Percentiles rank a stretch among this genome's conserved stretches.
Evolutionary conservation across 2,329 filamentous ascomycete genomes (phyloP).

Genomic region (Plenodomus biglobosus): DNA sequence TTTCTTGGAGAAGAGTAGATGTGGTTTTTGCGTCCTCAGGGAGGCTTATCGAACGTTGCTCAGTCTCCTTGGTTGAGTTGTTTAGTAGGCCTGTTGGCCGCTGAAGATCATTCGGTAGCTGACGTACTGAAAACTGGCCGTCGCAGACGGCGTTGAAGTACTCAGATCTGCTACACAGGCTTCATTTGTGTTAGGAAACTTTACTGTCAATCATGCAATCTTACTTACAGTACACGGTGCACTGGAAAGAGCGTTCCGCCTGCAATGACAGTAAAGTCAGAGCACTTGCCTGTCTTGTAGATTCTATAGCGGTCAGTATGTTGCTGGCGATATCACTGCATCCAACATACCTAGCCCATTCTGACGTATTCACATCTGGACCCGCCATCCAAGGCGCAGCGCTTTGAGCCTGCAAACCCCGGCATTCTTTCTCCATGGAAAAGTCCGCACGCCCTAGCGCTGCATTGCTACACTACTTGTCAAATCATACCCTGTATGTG

Average conservation of each 20-base stretch:
- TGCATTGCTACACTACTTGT: conserved; percentile 1
- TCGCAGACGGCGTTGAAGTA: conserved; percentile 26
- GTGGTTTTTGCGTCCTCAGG: conserved; percentile 18
- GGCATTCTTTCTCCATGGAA: conserved; percentile 10
- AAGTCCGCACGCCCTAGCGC: conserved; percentile 11
- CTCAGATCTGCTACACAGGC: conserved; percentile 16
- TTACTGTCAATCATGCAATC: neutral
- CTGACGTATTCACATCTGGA: neutral
- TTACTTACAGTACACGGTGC: conserved; percentile 22
- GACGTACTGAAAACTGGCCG: conserved; percentile 16
- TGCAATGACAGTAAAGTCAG: conserved; percentile 24
- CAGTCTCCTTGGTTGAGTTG: too few species aligned
- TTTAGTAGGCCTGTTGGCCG: too few species aligned
- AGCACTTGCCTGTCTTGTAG: conserved; percentile 18
- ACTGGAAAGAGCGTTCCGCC: conserved; percentile 16
- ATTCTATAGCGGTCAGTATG: conserved; percentile 11
- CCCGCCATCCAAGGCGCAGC: neutral
- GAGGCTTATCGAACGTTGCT: conserved; percentile 8
- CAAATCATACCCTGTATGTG: neutral
- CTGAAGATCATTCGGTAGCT: too few species aligned
- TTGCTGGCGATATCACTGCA: neutral
- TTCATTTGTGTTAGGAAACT: conserved; percentile 4
- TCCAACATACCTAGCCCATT: conserved; percentile 15
- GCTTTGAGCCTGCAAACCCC: neutral
- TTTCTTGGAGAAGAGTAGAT: conserved; percentile 15